These are phyloP conservation scores for Colletotrichum graminicola DNA, from an alignment of 2,329 filamentous ascomycete species.

Conservation along the genomic window DNA sequence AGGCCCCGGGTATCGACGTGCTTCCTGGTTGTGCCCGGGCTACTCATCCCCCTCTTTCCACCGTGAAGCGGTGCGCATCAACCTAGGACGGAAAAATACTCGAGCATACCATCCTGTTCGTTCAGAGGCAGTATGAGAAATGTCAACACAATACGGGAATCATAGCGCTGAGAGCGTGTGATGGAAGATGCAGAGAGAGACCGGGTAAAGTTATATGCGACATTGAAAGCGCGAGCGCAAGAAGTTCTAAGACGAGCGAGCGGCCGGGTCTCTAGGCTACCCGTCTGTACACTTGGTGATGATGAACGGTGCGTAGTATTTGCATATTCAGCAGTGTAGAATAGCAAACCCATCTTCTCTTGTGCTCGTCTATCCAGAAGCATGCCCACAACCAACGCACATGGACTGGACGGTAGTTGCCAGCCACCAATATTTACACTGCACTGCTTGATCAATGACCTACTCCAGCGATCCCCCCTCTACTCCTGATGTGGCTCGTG, in stretches of 20 bases:
- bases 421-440: neutral
- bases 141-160: fast-evolving
- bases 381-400: neutral
- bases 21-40: too few relatives aligned
- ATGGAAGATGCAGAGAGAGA: neutral
- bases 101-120: neutral
- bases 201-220: neutral
- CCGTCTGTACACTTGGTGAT: neutral
- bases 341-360: neutral
- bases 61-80: neutral
- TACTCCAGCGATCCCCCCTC: neutral
- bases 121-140: neutral
- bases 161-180: neutral
- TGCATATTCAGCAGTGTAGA: neutral
- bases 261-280: neutral
- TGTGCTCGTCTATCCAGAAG: neutral
- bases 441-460: neutral
- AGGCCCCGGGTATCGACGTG: neutral
- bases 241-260: neutral
- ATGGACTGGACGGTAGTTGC: neutral
- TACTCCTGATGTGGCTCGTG: neutral
- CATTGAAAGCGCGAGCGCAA: neutral
- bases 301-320: neutral
- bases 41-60: neutral
- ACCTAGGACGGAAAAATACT: neutral